Base-by-base conservation (phyloP, 2,329 filamentous ascomycete genomes). In the Fusarium sp. region DNA sequence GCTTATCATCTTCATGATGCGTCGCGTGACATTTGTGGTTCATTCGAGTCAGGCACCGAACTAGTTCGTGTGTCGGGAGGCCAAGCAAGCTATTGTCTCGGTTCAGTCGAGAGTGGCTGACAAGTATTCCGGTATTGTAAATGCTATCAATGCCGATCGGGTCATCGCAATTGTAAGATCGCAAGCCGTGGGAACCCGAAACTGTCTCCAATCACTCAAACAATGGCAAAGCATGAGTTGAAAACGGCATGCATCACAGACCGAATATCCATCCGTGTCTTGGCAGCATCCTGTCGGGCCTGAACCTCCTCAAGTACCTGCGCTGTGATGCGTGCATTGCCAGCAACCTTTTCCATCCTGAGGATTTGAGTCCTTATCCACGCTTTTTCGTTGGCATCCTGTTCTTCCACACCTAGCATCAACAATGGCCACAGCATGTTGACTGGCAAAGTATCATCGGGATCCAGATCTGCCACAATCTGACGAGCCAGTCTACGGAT, bases 351-450 rank as follows among this genome's bases (percentile, higher is more conserved):
- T 61, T 83, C 79, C 80, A 84, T 84, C 14, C 77, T 73, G 46
- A 82, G 75, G 19, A 88, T 85, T 57, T 83, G 81, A 7, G 78
- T 74, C 30, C 80, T 77, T 54, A 88, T 86, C 85, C 85, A 87
- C 7, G 67, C 73, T 46, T 84, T 77, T 68, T 86, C 83, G 6
- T 79, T 77, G 0, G 73, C 40, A 46, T 83, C 81, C n/a, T 85
- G 82, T 63, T 86, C 85, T 70, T 88, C 85, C 10, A 81, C 82
- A 0, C 85, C 85, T 64, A 84, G 79, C 82, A 88, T 85, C 40
- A 88, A 75, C 9, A 87, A 73, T 2, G 85, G 85, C 86, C 85
- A 88, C 7, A 88, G 77, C 78, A 87, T 82, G 60, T 84, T 87
- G 47, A 86, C 83, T 0, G 85, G 85, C 3, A 87, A 75, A 10